Evolutionary conservation across 768 basidiomycete genomes (phyloP), one percentile per base, ranked within the genome.

Genomic region (Zangia roseola): DNA sequence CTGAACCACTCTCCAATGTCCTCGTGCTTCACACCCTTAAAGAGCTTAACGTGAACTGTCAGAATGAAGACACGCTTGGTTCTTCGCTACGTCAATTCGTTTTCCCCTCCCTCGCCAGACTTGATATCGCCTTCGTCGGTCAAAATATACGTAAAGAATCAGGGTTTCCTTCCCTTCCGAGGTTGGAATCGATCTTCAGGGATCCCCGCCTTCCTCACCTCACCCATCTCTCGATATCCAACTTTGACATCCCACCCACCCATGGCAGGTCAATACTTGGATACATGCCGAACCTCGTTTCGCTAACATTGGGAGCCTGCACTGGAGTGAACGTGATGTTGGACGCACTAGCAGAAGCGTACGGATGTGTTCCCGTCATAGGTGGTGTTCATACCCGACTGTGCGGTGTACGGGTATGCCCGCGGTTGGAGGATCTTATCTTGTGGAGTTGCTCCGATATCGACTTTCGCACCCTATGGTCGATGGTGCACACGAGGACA

Each of bases 181-280:
- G 74, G 25, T 69, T 79, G 24, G 78, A 81, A 61, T 72, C 67
- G 31, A 68, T 83, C 48, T 79, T 82, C 59, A 75, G 75, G 45
- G 79, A 83, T 62, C 80, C 81, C 6, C 79, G 79, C 42, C 72
- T 82, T 24, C 74, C 70, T 4, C 57, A 68, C 46, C 67, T 83
- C 31, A 77, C 78, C 25, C 71, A 77, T 52, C 73, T 83, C 49
- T 75, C 76, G 16, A 56, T 84, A 39, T 73, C 76, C 34, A 69
- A 72, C 42, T 77, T 78, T 60, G 64, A 67, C 40, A 68, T 82
- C 50, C 63, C 67, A 10, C 42, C 61, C 5, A 74, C 72, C 38
- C 60, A 71, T 19, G 70, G 69, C 51, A 68, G 60, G 43, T 63
- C 74, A 33, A 69, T 81, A 63, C 67, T 82, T 13, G 73, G 75